Evolutionary conservation across 225 moss, liverwort and hornwort genomes (phyloP), one percentile per base, ranked within the genome.

Genomic region (Antitrichia curtipendula): DNA sequence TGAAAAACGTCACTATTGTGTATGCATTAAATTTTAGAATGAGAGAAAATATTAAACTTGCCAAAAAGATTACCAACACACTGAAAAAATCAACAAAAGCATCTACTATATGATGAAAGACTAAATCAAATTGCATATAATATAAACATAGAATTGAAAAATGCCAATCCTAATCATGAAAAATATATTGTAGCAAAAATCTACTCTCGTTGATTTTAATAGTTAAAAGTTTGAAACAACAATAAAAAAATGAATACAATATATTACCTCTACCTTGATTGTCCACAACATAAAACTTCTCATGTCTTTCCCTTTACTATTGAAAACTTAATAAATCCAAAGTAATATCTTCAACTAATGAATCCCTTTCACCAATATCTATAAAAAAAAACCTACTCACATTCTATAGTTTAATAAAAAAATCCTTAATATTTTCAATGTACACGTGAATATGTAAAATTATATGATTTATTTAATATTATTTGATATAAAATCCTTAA

Each of bases 311-410:
- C 18, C 3, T 43, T 47, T 2, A 73, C 7, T 47, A 73, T 47
- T 12, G 7, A 73, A 0, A 47, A 4, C n/a, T 1, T 31, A 12
- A 31, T 7, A 47, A 43, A 14, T 13, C 13, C 14, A 40, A 69
- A 8, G 7, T 40, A 24, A 24, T 40, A 40, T 14, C 23, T 40
- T 69, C 8, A 69, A 13, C 4, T 23, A 40, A 40, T 24, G 4
- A 40, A 69, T 13, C 0, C 0, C 13, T 38, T 4, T 38, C 7
- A 13, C 8, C 1, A 13, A 23, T 23, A 23, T 38, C 38, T 68
- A 68, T 2, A 23, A 40, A 18, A 69, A 23, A 20, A 69, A 6
- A 24, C 40, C 8, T 69, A 0, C 0, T 24, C 7, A 1, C 0
- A 1, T 40, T 24, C 7, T 69, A 40, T 69, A 24, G 13, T 69